Conservation (phyloP, 2,329 filamentous ascomycete species). For the Calcarisporium arbuscula region DNA sequence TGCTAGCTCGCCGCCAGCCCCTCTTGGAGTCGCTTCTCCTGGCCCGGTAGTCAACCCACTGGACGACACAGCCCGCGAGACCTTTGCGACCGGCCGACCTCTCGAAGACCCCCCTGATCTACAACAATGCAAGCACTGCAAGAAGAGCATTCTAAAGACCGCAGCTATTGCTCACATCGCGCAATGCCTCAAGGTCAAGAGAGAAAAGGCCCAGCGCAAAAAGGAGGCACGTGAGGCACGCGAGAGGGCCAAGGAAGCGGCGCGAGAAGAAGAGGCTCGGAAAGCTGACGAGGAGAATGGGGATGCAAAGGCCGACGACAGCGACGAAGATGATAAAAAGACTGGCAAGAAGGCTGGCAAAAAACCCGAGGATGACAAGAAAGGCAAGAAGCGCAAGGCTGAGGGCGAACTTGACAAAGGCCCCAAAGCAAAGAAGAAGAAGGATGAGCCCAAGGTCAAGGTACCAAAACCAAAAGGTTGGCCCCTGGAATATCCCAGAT, state of each 20-base stretch:
- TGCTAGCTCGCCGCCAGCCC: conserved; percentile 32
- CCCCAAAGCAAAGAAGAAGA: conserved; percentile 88
- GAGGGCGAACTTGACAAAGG: conserved; percentile 73
- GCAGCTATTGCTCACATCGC: conserved; percentile 75
- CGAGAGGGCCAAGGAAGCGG: conserved; percentile 58
- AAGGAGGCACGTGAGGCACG: conserved; percentile 68
- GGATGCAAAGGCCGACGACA: conserved; percentile 44
- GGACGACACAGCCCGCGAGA: conserved; percentile 68
- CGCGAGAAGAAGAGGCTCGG: conserved; percentile 48
- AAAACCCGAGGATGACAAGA: conserved; percentile 60
- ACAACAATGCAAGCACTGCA: conserved; percentile 89
- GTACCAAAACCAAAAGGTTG: conserved; percentile 74
- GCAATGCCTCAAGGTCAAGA: conserved; percentile 78
- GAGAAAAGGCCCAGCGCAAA: conserved; percentile 70
- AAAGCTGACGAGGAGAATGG: conserved; percentile 43
- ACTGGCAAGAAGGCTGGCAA: conserved; percentile 58
- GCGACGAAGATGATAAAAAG: conserved; percentile 41
- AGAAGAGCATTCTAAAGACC: conserved; percentile 73
- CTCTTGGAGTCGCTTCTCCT: conserved; percentile 42
- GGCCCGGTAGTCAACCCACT: conserved; percentile 59
- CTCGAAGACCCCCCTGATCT: conserved; percentile 74
- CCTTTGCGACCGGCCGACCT: conserved; percentile 75
- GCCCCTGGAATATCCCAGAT: background rate
- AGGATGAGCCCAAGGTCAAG: conserved; percentile 83
- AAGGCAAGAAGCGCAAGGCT: conserved; percentile 73